A percentile compares a stretch with the other conserved stretches of the same genome.
Conservation (phyloP, 805 yeast species). For the Isabelozyma pseudorhagii region DNA sequence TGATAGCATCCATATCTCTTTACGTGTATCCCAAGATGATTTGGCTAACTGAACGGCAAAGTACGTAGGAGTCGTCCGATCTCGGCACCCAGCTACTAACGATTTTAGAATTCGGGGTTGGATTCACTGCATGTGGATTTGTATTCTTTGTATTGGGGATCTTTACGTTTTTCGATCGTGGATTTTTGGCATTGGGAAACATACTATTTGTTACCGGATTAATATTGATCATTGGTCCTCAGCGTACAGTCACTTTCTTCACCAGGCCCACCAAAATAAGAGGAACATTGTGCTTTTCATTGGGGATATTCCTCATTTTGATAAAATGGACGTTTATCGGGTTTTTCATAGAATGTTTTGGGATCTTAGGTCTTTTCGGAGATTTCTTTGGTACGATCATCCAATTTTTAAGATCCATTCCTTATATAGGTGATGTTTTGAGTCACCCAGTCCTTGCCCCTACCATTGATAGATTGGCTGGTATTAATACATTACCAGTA, state of each 20-base stretch:
- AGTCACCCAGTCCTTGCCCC: constrained; percentile 85
- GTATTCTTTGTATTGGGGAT: constrained; percentile 79
- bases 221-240: constrained; percentile 81
- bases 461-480: constrained; percentile 40
- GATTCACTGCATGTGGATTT: constrained; percentile 83
- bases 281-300: constrained; percentile 75
- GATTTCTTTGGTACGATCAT: constrained; percentile 90
- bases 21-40: constrained; percentile 33
- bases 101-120: constrained; percentile 78
- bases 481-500: constrained; percentile 41
- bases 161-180: constrained; percentile 82
- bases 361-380: constrained; percentile 87
- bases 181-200: constrained; percentile 87
- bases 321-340: constrained; percentile 79
- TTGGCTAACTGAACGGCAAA: constrained; percentile 76
- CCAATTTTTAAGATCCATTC: constrained; percentile 82
- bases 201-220: constrained; percentile 78
- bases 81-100: constrained; percentile 15
- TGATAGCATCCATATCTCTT: neutral
- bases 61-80: constrained; percentile 38
- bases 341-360: constrained; percentile 78
- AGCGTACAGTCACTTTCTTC: constrained; percentile 77
- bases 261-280: constrained; percentile 83
- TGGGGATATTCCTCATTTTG: constrained; percentile 76
- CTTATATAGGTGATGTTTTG: constrained; percentile 80